Evolutionary conservation across 345 rosid species (phyloP).

Genomic region (Triadica sebifera): DNA sequence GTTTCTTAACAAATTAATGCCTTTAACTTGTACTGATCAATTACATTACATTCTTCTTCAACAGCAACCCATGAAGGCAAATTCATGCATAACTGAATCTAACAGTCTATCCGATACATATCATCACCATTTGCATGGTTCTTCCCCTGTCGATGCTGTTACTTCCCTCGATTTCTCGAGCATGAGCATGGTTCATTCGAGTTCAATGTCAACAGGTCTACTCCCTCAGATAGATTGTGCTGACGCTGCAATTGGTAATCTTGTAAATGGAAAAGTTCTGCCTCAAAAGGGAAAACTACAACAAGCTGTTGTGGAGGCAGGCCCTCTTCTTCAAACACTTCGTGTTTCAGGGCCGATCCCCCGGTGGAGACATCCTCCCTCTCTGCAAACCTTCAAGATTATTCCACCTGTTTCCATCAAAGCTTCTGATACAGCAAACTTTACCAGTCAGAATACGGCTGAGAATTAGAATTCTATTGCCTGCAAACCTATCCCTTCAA

Average conservation of each 20-base stretch:
- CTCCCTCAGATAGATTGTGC: constrained; percentile 38
- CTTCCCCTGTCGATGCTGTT: constrained; percentile 68
- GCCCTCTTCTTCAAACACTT: constrained; percentile 76
- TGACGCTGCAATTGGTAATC: constrained; percentile 43
- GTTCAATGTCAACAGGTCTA: neutral
- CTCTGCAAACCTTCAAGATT: constrained; percentile 51
- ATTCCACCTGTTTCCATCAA: constrained; percentile 51
- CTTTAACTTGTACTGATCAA: constrained; percentile 28
- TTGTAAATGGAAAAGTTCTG: constrained; percentile 49
- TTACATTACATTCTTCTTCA: constrained; percentile 14
- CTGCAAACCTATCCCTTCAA: constrained; percentile 26
- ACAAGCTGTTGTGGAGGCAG: constrained; percentile 63
- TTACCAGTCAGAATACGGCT: constrained; percentile 12
- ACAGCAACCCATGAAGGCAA: constrained; percentile 44
- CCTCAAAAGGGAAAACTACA: constrained; percentile 75
- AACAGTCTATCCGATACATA: constrained; percentile 51
- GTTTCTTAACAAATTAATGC: constrained; percentile 39
- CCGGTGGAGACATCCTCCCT: constrained; percentile 97
- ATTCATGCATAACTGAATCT: constrained; percentile 82
- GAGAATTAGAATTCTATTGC: neutral
- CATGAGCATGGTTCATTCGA: constrained; percentile 48
- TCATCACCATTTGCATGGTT: constrained; percentile 49
- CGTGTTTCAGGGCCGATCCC: constrained; percentile 88
- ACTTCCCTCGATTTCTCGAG: constrained; percentile 68
- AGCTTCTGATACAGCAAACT: constrained; percentile 14